Evolutionary conservation across 1,139 yeast genomes (phyloP).

Genomic region (Zygoascus sp.): DNA sequence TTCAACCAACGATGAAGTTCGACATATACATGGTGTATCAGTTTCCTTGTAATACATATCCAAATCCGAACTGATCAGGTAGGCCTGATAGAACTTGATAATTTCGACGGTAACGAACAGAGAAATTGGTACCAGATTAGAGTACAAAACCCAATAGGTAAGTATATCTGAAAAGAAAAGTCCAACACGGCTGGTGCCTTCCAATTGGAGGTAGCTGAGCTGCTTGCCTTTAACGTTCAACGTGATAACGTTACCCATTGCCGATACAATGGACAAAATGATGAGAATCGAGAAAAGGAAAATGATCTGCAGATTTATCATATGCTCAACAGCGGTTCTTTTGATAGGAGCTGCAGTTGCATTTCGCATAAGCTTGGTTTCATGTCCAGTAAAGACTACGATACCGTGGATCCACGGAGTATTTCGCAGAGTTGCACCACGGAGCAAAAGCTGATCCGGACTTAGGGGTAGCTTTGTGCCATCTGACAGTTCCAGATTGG

Average conservation of each 20-base stretch:
- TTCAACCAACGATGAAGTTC: constrained; percentile 93
- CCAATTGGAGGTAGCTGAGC: constrained; percentile 62
- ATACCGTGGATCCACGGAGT: constrained; percentile 95
- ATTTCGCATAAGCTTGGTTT: constrained; percentile 95
- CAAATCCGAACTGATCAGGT: constrained; percentile 85
- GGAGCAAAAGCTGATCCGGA: constrained; percentile 84
- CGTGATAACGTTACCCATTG: constrained; percentile 82
- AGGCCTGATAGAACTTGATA: constrained; percentile 93
- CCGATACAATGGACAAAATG: constrained; percentile 68
- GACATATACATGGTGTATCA: constrained; percentile 91
- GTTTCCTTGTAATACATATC: constrained; percentile 85
- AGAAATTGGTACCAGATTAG: constrained; percentile 89
- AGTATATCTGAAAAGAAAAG: constrained; percentile 81
- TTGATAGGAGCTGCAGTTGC: constrained; percentile 98
- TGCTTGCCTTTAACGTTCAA: constrained; percentile 50
- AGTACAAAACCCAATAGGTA: constrained; percentile 93
- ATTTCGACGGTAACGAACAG: constrained; percentile 93
- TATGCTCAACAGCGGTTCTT: constrained; percentile 93
- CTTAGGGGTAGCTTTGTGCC: constrained; percentile 61
- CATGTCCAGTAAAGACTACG: constrained; percentile 95
- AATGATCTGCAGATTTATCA: constrained; percentile 85
- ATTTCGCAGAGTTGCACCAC: constrained; percentile 95
- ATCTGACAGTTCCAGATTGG: constrained; percentile 57
- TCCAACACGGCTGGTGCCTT: constrained; percentile 61
- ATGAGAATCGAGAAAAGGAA: constrained; percentile 81